These are phyloP conservation scores for Cicer judaicum DNA, from an alignment of 306 rosid species.

Conservation along the genomic window DNA sequence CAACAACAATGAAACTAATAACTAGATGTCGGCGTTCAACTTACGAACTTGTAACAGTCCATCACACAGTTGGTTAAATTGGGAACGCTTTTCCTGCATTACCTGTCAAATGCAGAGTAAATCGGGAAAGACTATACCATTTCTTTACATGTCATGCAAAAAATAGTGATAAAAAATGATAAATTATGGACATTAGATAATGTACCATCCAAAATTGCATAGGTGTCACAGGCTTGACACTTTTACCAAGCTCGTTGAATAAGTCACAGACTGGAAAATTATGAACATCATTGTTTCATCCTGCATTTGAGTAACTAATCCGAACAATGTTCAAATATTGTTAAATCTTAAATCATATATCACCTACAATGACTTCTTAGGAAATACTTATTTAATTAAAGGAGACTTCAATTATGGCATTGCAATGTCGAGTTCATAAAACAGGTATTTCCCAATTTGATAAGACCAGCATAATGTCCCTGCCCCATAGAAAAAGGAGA, in stretches of 20 bases:
- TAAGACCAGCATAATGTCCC: conserved; percentile 91
- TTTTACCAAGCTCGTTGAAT: conserved; percentile 82
- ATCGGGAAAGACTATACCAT: conserved; percentile 18
- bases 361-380: conserved; percentile 26
- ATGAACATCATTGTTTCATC: conserved; percentile 78
- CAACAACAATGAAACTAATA: conserved; percentile 26
- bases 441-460: conserved; percentile 94
- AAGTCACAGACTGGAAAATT: conserved; percentile 86
- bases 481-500: conserved; percentile 36
- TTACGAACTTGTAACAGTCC: conserved; percentile 77
- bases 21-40: background rate
- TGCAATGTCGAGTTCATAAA: conserved; percentile 96
- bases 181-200: conserved; percentile 36
- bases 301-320: conserved; percentile 76
- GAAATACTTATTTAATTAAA: conserved; percentile 68
- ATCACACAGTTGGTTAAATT: conserved; percentile 90
- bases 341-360: conserved; percentile 23
- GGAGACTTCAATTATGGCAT: conserved; percentile 93
- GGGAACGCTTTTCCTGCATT: conserved; percentile 89
- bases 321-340: conserved; percentile 43
- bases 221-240: conserved; percentile 92
- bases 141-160: conserved; percentile 18
- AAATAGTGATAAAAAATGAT: conserved; percentile 3
- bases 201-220: conserved; percentile 99
- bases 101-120: conserved; percentile 61